Conservation (phyloP, 2,329 filamentous ascomycete genomes). For the Exophiala calicioides region DNA sequence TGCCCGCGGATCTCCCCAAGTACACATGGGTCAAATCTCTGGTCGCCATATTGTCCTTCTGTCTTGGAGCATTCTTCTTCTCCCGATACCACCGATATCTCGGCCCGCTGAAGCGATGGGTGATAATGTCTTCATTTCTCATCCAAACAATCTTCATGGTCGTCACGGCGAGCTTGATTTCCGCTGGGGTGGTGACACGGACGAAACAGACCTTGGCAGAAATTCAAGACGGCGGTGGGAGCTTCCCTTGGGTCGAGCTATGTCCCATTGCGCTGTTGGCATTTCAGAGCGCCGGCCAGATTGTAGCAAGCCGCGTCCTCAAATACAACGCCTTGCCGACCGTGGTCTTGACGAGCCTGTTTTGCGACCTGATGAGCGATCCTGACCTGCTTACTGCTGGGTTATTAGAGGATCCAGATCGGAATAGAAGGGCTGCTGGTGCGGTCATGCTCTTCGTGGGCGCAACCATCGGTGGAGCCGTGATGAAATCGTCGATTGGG, state of each 20-base stretch:
- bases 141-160: constrained; percentile 40
- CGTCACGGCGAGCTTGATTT: constrained; percentile 33
- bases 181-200: constrained; percentile 35
- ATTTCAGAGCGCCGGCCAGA: constrained; percentile 44
- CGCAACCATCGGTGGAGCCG: constrained; percentile 44
- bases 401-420: constrained; percentile 39
- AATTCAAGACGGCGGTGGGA: constrained; percentile 7
- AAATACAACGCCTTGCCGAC: constrained; percentile 48
- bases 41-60: constrained; percentile 40
- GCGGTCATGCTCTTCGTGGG: constrained; percentile 41
- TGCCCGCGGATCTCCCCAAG: constrained; percentile 37
- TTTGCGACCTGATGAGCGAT: constrained; percentile 47
- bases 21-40: constrained; percentile 46
- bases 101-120: constrained; percentile 40
- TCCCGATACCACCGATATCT: constrained; percentile 36
- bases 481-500: constrained; percentile 43
- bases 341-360: constrained; percentile 47
- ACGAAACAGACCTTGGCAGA: constrained; percentile 30
- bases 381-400: constrained; percentile 36
- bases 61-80: constrained; percentile 42
- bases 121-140: constrained; percentile 41
- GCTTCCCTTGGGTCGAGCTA: constrained; percentile 25
- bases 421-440: constrained; percentile 40
- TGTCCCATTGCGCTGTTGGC: constrained; percentile 42
- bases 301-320: constrained; percentile 43